Evolutionary conservation across 441 rosid genomes (phyloP).

Genomic region (Pelargonium exstipulatum): DNA sequence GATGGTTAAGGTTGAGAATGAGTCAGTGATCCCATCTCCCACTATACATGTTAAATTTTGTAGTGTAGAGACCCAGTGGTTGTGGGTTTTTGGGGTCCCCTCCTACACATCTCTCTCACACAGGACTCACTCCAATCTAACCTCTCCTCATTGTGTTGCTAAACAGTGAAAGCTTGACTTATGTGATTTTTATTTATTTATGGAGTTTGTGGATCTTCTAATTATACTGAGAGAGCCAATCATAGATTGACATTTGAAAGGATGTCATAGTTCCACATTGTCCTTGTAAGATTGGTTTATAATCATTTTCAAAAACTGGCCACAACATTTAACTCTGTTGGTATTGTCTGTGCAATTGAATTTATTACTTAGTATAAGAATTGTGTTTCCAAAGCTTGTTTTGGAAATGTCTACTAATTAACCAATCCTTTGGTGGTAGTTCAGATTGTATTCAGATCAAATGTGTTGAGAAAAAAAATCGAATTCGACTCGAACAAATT

Average conservation of each 20-base stretch:
- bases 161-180: neutral
- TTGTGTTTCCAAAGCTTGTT: no score
- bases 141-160: neutral
- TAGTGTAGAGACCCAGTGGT: neutral
- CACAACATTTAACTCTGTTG: no score
- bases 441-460: no score
- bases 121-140: neutral
- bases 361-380: no score
- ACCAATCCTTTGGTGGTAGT: no score
- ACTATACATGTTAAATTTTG: neutral
- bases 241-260: neutral
- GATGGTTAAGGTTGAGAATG: conserved; percentile 26
- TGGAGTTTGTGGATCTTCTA: neutral
- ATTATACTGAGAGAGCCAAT: neutral
- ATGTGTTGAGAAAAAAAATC: no score
- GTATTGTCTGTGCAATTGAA: no score
- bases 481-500: no score
- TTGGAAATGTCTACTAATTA: no score
- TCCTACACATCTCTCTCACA: neutral
- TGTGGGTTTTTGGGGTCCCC: neutral
- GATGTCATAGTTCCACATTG: neutral
- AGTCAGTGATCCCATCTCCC: conserved; percentile 17
- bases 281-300: no score
- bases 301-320: no score
- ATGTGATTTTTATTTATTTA: neutral